These are phyloP conservation scores for Claviceps digitariae DNA, from an alignment of 2,329 filamentous ascomycete species.

Conservation along the genomic window DNA sequence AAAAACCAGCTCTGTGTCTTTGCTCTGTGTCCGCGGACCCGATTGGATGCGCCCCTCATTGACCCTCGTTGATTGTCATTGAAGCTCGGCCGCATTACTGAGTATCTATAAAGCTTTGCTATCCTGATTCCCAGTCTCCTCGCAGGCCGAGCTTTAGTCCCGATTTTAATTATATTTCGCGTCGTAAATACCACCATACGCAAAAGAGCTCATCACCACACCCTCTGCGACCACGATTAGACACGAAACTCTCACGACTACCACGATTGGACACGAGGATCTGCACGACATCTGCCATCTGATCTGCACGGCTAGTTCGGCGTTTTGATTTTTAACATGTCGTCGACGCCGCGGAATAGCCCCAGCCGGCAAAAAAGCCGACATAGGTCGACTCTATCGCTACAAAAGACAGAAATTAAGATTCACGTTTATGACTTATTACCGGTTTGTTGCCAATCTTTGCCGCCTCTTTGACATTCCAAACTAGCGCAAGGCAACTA, in stretches of 20 bases:
- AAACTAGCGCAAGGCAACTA: not conserved
- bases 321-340: slow-evolving; percentile 10
- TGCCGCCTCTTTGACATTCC: not conserved
- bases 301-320: not conserved
- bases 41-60: slow-evolving; percentile 1
- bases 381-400: slow-evolving; percentile 53
- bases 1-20: not conserved
- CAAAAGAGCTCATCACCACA: not conserved
- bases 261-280: not conserved
- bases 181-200: not conserved
- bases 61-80: not conserved
- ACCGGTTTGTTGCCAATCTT: slow-evolving; percentile 34
- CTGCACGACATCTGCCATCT: not conserved
- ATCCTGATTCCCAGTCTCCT: not conserved
- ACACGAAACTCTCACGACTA: not conserved
- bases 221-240: not conserved
- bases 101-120: not conserved
- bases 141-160: not conserved
- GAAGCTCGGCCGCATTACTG: not conserved
- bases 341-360: slow-evolving; percentile 16
- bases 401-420: slow-evolving; percentile 58
- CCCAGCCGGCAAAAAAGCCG: slow-evolving; percentile 15
- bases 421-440: slow-evolving; percentile 72
- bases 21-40: not conserved
- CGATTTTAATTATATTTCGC: not conserved